phyloP scores from a whole-genome alignment of 116 monocot species.

The Thalassia testudinum region DNA sequence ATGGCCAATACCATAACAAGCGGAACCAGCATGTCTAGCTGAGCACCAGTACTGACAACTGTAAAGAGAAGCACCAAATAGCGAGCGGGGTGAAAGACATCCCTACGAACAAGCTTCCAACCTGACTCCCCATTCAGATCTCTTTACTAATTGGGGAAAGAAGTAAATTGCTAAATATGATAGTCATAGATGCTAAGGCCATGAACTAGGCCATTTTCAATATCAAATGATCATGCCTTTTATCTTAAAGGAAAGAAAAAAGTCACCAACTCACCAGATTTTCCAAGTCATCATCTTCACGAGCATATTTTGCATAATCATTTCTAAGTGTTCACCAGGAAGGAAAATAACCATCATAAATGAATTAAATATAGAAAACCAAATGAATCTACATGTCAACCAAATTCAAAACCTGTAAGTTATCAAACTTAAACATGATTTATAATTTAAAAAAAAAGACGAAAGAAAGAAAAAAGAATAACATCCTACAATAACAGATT shows the following conservation, averaged over 20 bases:
- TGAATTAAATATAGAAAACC: constrained; percentile 98
- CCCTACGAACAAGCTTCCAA: constrained; percentile 97
- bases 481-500: no score
- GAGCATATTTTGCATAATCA: constrained; percentile 99
- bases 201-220: no score
- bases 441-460: no score
- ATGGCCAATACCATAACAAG: constrained; percentile 86
- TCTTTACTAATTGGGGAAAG: constrained; percentile 63
- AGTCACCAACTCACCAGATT: constrained; percentile 35
- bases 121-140: constrained; percentile 94
- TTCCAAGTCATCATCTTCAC: constrained; percentile 92
- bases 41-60: constrained; percentile 82
- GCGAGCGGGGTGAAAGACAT: constrained; percentile 72
- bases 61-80: constrained; percentile 82
- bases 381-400: constrained; percentile 76
- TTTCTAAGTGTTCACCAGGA: constrained; percentile 92
- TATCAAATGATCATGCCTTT: no score
- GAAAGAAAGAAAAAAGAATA: no score
- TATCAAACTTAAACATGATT: no score
- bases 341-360: constrained; percentile 99
- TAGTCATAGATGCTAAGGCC: no score
- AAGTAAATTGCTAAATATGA: background rate
- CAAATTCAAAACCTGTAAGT: no score
- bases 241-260: background rate
- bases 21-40: constrained; percentile 73